Conservation (phyloP, 2,329 filamentous ascomycete genomes). For the Phialocephala sp. region DNA sequence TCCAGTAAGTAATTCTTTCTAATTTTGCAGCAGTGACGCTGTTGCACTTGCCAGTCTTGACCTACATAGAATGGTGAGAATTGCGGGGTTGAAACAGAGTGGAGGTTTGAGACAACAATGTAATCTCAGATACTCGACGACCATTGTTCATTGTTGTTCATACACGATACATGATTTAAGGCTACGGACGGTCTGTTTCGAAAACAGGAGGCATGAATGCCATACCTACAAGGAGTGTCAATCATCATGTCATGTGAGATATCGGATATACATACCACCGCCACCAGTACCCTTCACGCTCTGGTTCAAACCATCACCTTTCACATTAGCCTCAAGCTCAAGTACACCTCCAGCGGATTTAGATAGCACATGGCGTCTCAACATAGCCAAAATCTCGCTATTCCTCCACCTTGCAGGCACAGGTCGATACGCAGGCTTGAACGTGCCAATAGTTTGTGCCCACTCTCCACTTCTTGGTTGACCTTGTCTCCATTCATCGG, state of each 20-base stretch:
- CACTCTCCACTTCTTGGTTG: slow-evolving; percentile 73
- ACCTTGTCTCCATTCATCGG: slow-evolving; percentile 44
- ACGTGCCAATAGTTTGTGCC: slow-evolving; percentile 94
- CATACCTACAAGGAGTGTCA: slow-evolving; percentile 39
- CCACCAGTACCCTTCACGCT: slow-evolving; percentile 35
- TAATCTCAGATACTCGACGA: background rate
- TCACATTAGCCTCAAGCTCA: slow-evolving; percentile 29
- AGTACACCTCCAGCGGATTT: slow-evolving; percentile 65
- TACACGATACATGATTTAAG: background rate
- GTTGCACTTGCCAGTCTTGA: too few relatives aligned
- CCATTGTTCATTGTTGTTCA: background rate
- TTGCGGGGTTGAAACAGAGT: background rate
- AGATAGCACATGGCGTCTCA: slow-evolving; percentile 80
- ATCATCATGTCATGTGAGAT: background rate
- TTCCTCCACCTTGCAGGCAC: slow-evolving; percentile 86
- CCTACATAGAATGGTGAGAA: too few relatives aligned
- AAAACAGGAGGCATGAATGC: slow-evolving; percentile 45
- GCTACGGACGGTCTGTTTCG: slow-evolving; percentile 34
- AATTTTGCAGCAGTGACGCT: too few relatives aligned
- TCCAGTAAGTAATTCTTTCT: too few relatives aligned
- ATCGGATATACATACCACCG: slow-evolving; percentile 34
- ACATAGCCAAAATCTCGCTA: slow-evolving; percentile 76
- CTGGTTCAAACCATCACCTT: slow-evolving; percentile 33
- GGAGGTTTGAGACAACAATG: background rate
- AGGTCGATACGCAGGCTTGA: slow-evolving; percentile 90